phyloP scores from a whole-genome alignment of 169 alveolate genomes.

The Haemoproteus tartakovskyi region DNA sequence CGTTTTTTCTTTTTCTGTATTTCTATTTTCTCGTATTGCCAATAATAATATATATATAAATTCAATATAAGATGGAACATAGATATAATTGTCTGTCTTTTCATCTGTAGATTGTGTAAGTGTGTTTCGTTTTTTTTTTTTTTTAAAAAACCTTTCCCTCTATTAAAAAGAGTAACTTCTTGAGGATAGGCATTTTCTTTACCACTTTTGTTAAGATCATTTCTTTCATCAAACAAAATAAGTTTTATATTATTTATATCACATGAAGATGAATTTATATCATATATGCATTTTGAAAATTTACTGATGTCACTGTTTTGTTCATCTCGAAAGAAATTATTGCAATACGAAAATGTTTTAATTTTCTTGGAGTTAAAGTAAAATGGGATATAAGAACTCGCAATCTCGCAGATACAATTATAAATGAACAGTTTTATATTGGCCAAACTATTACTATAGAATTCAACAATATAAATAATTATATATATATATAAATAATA shows the following conservation, averaged over 20 bases:
- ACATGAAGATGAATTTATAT: slow-evolving; percentile 1
- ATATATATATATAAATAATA: slow-evolving; percentile 57
- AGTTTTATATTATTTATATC: slow-evolving; percentile 15
- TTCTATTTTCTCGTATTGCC: slow-evolving; percentile 26
- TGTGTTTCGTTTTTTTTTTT: no score
- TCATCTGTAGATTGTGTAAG: no score
- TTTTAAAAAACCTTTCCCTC: no score
- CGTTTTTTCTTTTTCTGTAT: slow-evolving; percentile 48
- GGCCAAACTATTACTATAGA: slow-evolving; percentile 48
- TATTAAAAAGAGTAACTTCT: no score
- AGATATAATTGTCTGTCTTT: no score
- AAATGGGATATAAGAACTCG: slow-evolving; percentile 65
- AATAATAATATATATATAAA: slow-evolving; percentile 43
- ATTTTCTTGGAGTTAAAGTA: slow-evolving; percentile 47
- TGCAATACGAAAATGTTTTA: slow-evolving; percentile 56
- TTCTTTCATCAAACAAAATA: no score
- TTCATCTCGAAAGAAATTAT: slow-evolving; percentile 31
- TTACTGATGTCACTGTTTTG: slow-evolving; percentile 37
- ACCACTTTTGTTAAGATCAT: no score
- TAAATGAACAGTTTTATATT: slow-evolving; percentile 49
- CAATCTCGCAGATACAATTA: slow-evolving; percentile 64
- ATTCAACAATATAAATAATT: slow-evolving; percentile 48
- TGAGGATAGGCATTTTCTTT: no score
- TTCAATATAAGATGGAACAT: slow-evolving; percentile 46
- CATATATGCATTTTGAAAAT: slow-evolving; percentile 20